Evolutionary conservation across 179 eudicot species (phyloP), one percentile per base, ranked within the genome.

Genomic region (Drosera spatulata): DNA sequence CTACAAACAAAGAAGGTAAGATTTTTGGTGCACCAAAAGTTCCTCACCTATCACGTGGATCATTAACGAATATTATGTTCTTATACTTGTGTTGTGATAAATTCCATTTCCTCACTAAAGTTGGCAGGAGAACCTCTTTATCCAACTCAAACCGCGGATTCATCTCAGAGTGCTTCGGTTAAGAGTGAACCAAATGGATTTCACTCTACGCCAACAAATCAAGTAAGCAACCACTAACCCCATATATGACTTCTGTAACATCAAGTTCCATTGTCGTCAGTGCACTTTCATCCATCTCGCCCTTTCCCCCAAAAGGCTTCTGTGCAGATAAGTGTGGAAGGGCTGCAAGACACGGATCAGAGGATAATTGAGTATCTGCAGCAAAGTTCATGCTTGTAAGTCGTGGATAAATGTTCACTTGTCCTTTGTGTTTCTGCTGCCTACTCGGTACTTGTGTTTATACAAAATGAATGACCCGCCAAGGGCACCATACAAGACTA

Each of bases 381-480:
- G 65, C 83, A 74, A 68, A 77, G 95, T 43, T 66, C 85, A 49
- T 77, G 75, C 80, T 54, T 71, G 97, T 91, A 71, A 79, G 96
- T 78, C 37, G 39, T 4, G 5, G 39, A 39, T 5, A 11, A 50
- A 51, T 44, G 9, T 13, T 41, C 13, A 11, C 53, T 11, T 10
- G 13, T 50, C 2, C 10, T 6, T 57, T 12, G 14, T 15, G 47
- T 49, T 11, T 54, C 50, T 13, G 50, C 45, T 42, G 3, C 45
- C n/a, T 15, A 3, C 12, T 10, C 51, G n/a, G 2, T 5, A 6
- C 10, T 12, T 52, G 33, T 22, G 33, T 22, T 22, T 22, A 22
- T 22, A 22, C 33, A 22, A 22, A 22, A 22, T 22, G 33, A 22
- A 22, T 22, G 33, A 22, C 33, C 33, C 33, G 33, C 33, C 33